Percentiles rank a stretch among this genome's conserved stretches.
Conservation (phyloP, 169 alveolate genomes). For the Neospora caninum region DNA sequence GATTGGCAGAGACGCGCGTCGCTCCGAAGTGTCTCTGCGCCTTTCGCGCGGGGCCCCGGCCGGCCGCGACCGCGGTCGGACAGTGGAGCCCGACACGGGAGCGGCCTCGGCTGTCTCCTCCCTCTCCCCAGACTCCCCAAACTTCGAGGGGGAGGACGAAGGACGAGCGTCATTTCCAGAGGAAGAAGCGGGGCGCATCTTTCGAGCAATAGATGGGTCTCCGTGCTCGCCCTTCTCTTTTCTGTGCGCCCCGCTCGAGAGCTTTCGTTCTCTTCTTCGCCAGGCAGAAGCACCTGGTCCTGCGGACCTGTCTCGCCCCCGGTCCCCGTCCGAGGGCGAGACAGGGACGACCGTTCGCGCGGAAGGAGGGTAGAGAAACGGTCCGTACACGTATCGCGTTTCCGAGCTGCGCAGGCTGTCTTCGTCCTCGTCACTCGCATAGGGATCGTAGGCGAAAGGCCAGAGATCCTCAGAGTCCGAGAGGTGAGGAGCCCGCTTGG, state of each 20-base stretch:
- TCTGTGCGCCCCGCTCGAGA: neutral
- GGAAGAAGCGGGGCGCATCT: neutral
- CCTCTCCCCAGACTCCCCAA: neutral
- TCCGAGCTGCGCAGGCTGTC: neutral
- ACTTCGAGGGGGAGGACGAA: neutral
- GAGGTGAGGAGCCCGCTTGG: neutral
- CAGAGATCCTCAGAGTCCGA: neutral
- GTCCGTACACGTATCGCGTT: neutral
- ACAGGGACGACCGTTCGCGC: neutral
- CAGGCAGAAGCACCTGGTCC: neutral
- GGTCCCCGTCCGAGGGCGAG: neutral
- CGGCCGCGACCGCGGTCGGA: neutral
- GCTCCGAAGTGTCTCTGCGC: neutral
- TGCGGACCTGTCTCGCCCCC: neutral
- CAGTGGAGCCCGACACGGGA: neutral
- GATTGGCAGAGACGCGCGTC: neutral
- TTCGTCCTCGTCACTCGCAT: neutral
- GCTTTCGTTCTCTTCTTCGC: neutral
- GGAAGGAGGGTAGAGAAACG: neutral
- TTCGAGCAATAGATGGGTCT: no score
- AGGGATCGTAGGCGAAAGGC: neutral
- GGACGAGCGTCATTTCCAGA: no score
- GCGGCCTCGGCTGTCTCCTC: neutral
- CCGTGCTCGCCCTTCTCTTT: neutral
- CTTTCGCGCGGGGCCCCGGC: neutral